Conservation (phyloP, 495 filamentous ascomycete genomes). For the Podospora fimiseda region DNA sequence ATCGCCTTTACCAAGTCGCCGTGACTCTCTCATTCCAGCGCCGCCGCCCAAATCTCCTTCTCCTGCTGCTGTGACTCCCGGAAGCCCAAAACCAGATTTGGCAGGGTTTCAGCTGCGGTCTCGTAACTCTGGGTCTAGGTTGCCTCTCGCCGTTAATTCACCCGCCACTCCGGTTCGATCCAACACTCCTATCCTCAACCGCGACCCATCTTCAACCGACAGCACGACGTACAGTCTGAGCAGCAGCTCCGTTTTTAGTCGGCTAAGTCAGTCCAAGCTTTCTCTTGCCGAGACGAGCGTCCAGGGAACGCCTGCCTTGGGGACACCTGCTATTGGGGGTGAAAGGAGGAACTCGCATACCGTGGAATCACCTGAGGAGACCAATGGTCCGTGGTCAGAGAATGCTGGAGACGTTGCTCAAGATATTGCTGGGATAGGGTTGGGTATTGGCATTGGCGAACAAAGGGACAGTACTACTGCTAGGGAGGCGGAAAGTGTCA, state of each 20-base stretch:
- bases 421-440: conserved; percentile 1
- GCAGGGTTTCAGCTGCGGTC: conserved; percentile 23
- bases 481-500: neutral
- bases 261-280: conserved; percentile 17
- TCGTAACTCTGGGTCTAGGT: conserved; percentile 24
- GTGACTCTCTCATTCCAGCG: too few relatives aligned
- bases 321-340: conserved; percentile 5
- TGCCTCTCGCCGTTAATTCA: conserved; percentile 25
- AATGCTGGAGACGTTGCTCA: neutral
- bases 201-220: conserved; percentile 28
- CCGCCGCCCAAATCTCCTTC: too few relatives aligned
- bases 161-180: conserved; percentile 27
- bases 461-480: conserved; percentile 16
- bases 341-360: neutral
- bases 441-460: conserved; percentile 15
- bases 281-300: conserved; percentile 21
- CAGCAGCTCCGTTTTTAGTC: conserved; percentile 27
- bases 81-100: conserved; percentile 14
- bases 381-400: neutral
- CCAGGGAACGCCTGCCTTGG: conserved; percentile 18
- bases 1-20: conserved; percentile 4
- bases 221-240: conserved; percentile 31
- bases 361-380: conserved; percentile 1
- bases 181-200: conserved; percentile 21
- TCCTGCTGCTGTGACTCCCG: neutral